Conservation (phyloP, 192 early-diverging fungal species). For the Coemansia reversa region DNA sequence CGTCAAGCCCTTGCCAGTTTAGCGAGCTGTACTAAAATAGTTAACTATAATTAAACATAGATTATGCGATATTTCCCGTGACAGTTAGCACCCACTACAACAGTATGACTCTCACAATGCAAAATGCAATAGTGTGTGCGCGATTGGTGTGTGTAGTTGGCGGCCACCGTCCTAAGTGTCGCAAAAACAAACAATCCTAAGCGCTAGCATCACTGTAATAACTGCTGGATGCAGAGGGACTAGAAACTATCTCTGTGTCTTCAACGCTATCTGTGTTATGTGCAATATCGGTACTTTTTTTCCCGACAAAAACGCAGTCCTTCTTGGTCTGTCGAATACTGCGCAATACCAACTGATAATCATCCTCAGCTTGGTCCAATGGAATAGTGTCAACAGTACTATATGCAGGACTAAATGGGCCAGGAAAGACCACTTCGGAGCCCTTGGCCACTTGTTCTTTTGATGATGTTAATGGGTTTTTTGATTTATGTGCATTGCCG, state of each 20-base stretch:
- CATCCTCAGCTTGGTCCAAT: conserved; percentile 44
- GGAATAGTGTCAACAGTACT: conserved; percentile 45
- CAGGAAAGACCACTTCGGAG: conserved; percentile 23
- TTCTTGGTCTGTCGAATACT: conserved; percentile 28
- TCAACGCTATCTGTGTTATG: conserved; percentile 5
- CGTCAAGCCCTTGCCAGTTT: background rate
- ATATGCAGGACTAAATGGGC: conserved; percentile 36
- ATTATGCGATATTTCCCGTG: background rate
- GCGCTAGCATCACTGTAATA: conserved; percentile 20
- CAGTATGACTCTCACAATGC: no score
- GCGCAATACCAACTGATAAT: conserved; percentile 32
- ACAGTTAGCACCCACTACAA: background rate
- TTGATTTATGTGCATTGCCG: conserved; percentile 12
- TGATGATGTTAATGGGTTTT: conserved; percentile 39
- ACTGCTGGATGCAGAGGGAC: conserved; percentile 21
- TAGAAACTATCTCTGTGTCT: conserved; percentile 28
- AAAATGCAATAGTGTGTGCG: no score
- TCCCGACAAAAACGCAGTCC: conserved; percentile 23
- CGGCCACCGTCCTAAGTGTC: background rate
- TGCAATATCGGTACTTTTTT: conserved; percentile 18
- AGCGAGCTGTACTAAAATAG: background rate
- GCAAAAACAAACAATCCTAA: background rate
- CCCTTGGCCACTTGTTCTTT: conserved; percentile 28
- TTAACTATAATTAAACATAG: background rate
- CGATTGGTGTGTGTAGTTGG: no score